Conservation (phyloP, 306 rosid genomes). For the Phaseolus lunatus region DNA sequence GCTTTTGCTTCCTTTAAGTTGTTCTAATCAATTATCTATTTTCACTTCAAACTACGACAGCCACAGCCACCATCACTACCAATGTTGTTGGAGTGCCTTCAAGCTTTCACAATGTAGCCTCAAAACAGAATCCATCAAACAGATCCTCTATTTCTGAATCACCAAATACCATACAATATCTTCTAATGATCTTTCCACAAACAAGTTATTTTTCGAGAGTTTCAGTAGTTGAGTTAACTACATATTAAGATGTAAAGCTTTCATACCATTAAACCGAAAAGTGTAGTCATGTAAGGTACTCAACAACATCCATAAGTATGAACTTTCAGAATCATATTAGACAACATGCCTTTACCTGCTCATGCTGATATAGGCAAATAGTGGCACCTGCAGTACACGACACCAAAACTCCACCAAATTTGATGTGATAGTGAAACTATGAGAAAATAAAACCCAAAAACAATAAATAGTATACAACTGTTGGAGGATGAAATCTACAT, state of each 20-base stretch:
- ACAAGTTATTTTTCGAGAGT: constrained; percentile 26
- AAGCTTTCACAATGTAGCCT: background rate
- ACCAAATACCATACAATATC: constrained; percentile 18
- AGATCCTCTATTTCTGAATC: constrained; percentile 28
- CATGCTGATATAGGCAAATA: constrained; percentile 36
- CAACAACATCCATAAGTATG: constrained; percentile 2
- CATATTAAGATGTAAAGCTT: constrained; percentile 7
- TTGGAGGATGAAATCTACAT: constrained; percentile 55
- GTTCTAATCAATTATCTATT: background rate
- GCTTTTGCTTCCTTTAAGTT: background rate
- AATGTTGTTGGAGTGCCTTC: background rate
- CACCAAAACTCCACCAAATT: constrained; percentile 55
- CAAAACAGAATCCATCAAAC: background rate
- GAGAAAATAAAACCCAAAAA: constrained; percentile 46
- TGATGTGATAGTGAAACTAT: constrained; percentile 37
- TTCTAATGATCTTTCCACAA: constrained; percentile 22
- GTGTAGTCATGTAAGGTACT: constrained; percentile 19
- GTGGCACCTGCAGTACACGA: constrained; percentile 60
- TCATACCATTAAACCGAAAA: constrained; percentile 28
- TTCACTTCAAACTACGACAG: background rate
- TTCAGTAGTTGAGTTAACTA: constrained; percentile 35
- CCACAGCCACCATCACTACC: background rate
- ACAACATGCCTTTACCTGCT: constrained; percentile 47
- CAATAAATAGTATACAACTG: constrained; percentile 50
- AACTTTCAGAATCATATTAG: constrained; percentile 39